Evolutionary conservation across 345 rosid genomes (phyloP).

Genomic region (Populus tremula): DNA sequence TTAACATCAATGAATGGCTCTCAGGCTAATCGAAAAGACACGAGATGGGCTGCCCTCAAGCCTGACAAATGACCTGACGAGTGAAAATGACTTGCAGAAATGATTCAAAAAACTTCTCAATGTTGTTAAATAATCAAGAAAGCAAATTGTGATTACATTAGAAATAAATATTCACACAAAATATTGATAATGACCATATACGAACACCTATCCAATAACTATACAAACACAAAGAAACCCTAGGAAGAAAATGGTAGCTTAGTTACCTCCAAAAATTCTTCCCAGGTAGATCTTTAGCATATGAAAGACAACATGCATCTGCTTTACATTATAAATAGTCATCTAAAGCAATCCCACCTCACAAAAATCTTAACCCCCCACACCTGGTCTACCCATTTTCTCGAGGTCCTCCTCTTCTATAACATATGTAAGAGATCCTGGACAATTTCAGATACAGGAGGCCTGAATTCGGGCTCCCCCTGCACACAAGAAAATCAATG

Average conservation of each 20-base stretch:
- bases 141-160: background rate
- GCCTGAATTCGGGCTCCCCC: constrained; percentile 91
- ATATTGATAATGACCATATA: background rate
- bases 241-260: background rate
- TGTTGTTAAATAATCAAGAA: background rate
- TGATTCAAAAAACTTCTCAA: background rate
- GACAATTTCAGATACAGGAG: constrained; percentile 73
- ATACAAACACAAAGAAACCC: background rate
- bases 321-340: background rate
- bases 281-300: background rate
- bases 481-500: constrained; percentile 23
- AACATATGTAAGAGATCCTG: constrained; percentile 78
- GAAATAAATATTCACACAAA: background rate
- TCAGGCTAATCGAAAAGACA: background rate
- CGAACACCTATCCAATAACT: background rate
- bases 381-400: background rate
- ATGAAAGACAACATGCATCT: background rate
- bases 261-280: background rate
- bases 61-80: background rate
- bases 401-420: constrained; percentile 15
- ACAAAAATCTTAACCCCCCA: background rate
- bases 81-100: background rate
- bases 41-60: background rate
- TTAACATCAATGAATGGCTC: background rate
- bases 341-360: background rate